These are phyloP conservation scores for Pterulicium gracile DNA, from an alignment of 1,284 basidiomycete species.

Conservation along the genomic window DNA sequence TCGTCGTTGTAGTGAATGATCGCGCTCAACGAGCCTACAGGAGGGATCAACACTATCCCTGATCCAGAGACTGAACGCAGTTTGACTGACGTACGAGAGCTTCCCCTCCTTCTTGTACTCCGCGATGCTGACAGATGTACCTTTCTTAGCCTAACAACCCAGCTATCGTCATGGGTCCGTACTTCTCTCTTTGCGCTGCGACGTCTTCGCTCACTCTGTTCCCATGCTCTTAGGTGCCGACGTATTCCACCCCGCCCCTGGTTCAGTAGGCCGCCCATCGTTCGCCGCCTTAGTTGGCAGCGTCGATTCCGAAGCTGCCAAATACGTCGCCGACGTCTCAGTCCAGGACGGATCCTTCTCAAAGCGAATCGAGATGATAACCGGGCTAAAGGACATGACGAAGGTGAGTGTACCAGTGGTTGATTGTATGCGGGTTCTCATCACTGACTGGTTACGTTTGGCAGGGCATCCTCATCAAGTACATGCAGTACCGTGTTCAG, in stretches of 20 bases:
- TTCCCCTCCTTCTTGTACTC: conserved; percentile 28
- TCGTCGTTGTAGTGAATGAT: background rate
- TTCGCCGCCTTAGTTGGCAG: conserved; percentile 68
- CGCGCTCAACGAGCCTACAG: background rate
- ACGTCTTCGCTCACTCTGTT: conserved; percentile 3
- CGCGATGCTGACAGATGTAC: conserved; percentile 50
- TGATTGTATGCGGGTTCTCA: background rate
- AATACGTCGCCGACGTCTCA: conserved; percentile 37
- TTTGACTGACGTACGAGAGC: background rate
- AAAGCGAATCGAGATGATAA: conserved; percentile 62
- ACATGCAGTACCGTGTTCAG: conserved; percentile 38
- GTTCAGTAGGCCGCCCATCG: conserved; percentile 60
- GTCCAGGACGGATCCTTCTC: conserved; percentile 52
- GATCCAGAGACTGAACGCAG: conserved; percentile 24
- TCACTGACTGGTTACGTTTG: background rate
- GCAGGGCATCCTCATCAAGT: conserved; percentile 43
- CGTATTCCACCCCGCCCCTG: conserved; percentile 70
- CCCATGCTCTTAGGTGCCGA: conserved; percentile 43
- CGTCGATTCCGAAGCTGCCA: conserved; percentile 54
- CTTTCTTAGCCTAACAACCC: conserved; percentile 49
- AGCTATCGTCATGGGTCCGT: conserved; percentile 66
- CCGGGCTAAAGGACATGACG: conserved; percentile 53
- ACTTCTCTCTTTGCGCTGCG: conserved; percentile 2
- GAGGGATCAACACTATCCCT: conserved; percentile 68
- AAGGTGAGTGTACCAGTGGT: conserved; percentile 23